Evolutionary conservation across 2,329 filamentous ascomycete species (phyloP).

Genomic region (Diaporthe nobilis): DNA sequence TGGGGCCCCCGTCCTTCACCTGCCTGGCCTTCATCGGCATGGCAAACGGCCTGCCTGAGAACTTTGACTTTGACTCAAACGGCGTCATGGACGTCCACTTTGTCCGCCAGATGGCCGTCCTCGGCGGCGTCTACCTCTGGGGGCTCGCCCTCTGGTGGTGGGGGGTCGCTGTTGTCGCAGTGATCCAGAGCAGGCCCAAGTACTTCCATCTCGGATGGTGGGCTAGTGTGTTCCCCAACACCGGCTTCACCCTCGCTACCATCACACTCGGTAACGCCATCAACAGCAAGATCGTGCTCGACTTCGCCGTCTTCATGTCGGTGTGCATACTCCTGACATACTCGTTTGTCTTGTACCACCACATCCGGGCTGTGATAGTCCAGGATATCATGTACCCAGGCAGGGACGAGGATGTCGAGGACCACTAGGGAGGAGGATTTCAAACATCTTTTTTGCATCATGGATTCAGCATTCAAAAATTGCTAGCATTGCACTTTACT

Average conservation of each 20-base stretch:
- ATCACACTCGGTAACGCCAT: slow-evolving; percentile 67
- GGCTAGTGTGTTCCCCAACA: slow-evolving; percentile 75
- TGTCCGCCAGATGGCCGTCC: slow-evolving; percentile 62
- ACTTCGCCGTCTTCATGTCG: slow-evolving; percentile 66
- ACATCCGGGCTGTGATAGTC: slow-evolving; percentile 62
- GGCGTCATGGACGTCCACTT: slow-evolving; percentile 60
- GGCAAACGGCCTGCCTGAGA: slow-evolving; percentile 67
- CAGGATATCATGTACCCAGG: slow-evolving; percentile 71
- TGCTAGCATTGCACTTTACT: slow-evolving; percentile 14
- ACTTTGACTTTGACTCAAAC: slow-evolving; percentile 59
- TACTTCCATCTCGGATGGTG: slow-evolving; percentile 75
- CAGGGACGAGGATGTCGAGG: slow-evolving; percentile 67
- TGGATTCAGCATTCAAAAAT: slow-evolving; percentile 19
- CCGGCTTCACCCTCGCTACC: slow-evolving; percentile 70
- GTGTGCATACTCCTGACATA: slow-evolving; percentile 59
- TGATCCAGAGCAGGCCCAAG: slow-evolving; percentile 60
- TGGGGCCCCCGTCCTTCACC: slow-evolving; percentile 82
- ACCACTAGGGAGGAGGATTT: slow-evolving; percentile 52
- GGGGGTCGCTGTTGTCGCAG: slow-evolving; percentile 62
- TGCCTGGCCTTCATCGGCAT: slow-evolving; percentile 79
- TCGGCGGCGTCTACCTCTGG: slow-evolving; percentile 57
- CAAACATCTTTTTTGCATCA: slow-evolving; percentile 1
- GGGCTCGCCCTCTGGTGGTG: slow-evolving; percentile 62
- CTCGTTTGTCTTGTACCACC: slow-evolving; percentile 59
- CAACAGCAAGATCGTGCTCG: slow-evolving; percentile 59